Evolutionary conservation across 2,329 filamentous ascomycete species (phyloP), one percentile per base, ranked within the genome.

Genomic region (Apiospora aurea): DNA sequence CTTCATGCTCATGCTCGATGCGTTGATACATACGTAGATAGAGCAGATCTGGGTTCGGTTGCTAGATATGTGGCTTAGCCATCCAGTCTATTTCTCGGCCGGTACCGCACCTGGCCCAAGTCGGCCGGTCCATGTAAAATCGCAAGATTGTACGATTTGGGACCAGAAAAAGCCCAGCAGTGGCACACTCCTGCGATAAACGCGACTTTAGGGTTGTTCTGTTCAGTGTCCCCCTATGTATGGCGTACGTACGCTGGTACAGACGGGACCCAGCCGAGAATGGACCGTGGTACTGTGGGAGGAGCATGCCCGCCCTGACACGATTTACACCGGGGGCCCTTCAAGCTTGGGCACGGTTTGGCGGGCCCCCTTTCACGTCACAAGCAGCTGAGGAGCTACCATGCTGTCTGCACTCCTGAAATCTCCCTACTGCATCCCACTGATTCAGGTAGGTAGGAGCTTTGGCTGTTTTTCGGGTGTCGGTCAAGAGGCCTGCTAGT

Each of bases 321-420:
- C 57, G 57, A 64, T 64, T 64, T 41, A 64, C 57, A 64, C 57
- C 57, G 34, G 57, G 57, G 57, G 34, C 57, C 57, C 14, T 41
- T 5, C 18, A 8, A 38, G 21, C 4, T 41, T n/a, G n/a, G 57
- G 29, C 53, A 61, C 21, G 16, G 26, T 10, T 61, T 38, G 53
- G 29, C 16, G 53, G 51, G 14, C 14, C 53, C 34, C 34, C n/a
- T 41, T 64, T 41, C 57, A 38, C 57, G 29, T n/a, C 57, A 41
- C 8, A 11, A 64, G 29, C 57, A 41, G 18, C 26, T 16, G 29
- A 61, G 57, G 29, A 61, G 57, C 29, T 38, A 64, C 57, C 57
- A 38, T 34, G 29, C 57, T 38, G 29, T 41, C 57, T 64, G 29
- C 29, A 64, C 8, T 64, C 57, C 57, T 64, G 57, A 64, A 64